Conservation (phyloP, 2,329 filamentous ascomycete species). For the Ophiostoma angusticollis region DNA sequence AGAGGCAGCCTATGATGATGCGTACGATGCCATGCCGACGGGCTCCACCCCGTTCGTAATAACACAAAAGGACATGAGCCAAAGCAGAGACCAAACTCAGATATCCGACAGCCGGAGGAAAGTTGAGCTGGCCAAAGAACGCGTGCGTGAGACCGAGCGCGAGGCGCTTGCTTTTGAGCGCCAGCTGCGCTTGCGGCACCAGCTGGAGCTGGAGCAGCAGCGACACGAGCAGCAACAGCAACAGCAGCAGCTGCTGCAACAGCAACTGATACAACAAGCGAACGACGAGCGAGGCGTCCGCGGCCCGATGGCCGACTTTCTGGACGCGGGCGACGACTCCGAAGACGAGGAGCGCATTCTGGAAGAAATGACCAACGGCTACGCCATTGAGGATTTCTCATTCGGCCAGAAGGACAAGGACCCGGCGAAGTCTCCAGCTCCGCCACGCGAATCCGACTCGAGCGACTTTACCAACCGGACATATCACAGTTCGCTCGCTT, state of each 20-base stretch:
- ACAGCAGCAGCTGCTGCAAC: constrained; percentile 21
- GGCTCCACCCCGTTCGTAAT: constrained; percentile 24
- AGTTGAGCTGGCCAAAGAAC: constrained; percentile 64
- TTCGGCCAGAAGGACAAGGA: constrained; percentile 43
- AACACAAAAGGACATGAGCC: constrained; percentile 19
- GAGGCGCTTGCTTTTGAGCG: constrained; percentile 52
- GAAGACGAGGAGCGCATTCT: constrained; percentile 66
- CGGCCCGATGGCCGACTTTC: constrained; percentile 44
- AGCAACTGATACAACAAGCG: neutral
- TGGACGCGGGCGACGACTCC: constrained; percentile 43
- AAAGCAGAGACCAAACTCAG: constrained; percentile 28
- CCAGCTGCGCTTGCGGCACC: constrained; percentile 37
- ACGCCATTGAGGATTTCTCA: constrained; percentile 70
- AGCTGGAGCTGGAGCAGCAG: constrained; percentile 27
- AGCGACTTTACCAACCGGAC: constrained; percentile 66
- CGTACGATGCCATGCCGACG: constrained; percentile 68
- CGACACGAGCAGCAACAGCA: constrained; percentile 29
- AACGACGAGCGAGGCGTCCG: neutral
- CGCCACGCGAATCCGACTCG: constrained; percentile 70
- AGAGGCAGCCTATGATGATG: constrained; percentile 90
- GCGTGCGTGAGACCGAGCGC: constrained; percentile 58
- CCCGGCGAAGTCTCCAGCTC: constrained; percentile 44
- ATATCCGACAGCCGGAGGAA: constrained; percentile 47
- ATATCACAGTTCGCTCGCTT: constrained; percentile 68
- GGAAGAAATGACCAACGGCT: constrained; percentile 79